Evolutionary conservation across 1,139 yeast genomes (phyloP), one percentile per base, ranked within the genome.

Genomic region (Kurtzmaniella quercitrusa): DNA sequence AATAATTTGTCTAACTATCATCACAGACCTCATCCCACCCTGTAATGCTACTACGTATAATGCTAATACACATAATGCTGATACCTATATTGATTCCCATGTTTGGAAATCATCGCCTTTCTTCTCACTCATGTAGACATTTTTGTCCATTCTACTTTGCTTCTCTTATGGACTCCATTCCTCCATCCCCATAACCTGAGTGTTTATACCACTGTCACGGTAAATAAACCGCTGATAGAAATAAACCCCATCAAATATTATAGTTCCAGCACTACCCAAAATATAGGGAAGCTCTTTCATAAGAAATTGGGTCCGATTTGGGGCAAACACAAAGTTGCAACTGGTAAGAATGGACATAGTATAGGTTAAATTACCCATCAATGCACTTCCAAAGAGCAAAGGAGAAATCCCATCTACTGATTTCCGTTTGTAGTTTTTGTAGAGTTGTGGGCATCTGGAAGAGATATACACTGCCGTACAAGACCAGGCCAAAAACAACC

Each of bases 341-440:
- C 73, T 68, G 44, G 87, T 71, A 39, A 88, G 55, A 25, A 91
- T 83, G 2, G 96, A 86, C 12, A 82, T 53, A 0, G 95, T 81
- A 60, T 91, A 93, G 3, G 89, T 78, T n/a, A 84, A 53, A 60
- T 93, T 93, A 3, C 96, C 96, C 34, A 78, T 50, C 38, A 91
- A 68, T 1, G 96, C 95, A 17, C 94, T 82, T 3, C 79, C 76
- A 58, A 93, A 89, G 31, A 91, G 70, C 46, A 87, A 65, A 27
- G 94, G 85, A 2, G 96, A 85, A 1, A 90, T 70, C 3, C 97
- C 98, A 38, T 82, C 83, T 0, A 95, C 93, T 3, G 96, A 84
- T 56, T 84, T 83, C 40, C 95, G 70, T 48, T 68, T 59, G 59
- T 81, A 82, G 64, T 91, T 91, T 55, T 86, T 87, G 59, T 75